Evolutionary conservation across 176 grass and related monocot species (phyloP), one percentile per base, ranked within the genome.

Genomic region (Raddia distichophylla): DNA sequence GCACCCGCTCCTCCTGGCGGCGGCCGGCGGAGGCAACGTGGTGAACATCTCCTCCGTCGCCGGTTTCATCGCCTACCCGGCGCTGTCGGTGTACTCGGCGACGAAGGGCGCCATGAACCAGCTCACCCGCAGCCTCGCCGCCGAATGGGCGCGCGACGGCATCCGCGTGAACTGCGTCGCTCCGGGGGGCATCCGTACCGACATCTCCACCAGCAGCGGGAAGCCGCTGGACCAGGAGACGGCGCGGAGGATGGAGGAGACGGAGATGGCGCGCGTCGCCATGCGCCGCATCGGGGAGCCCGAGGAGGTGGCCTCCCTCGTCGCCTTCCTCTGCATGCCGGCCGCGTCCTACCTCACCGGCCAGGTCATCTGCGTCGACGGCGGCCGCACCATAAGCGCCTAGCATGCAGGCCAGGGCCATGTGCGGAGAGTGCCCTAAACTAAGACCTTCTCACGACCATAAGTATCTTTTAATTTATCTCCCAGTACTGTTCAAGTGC

Each of bases 281-380:
- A 0, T 86, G 20, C 34, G 16, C 5, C 90, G 87, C 5, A 5
- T 86, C 3, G 90, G 80, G 1, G 83, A 89, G 51, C 64, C 84
- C 1, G 53, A 87, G 64, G 90, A 92, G 80, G 87, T 92, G 50
- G 83, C 90, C 1, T 86, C 90, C 1, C 2, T 77, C 0, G 69
- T 83, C 32, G 52, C 71, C 3, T 92, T 89, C 57, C 76, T 89
- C 8, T 93, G 91, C 84, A 80, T 93, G 75, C 91, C 91, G 5
- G 80, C 87, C 9, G 71, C 91, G 43, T 76, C 84, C 7, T 93
- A 85, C 58, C 55, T 93, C 72, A 89, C 80, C 7, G 91, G 91
- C 0, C 91, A 93, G 79, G 72, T 87, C 51, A 70, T 89, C 69
- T 69, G 37, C 18, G 77, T 81, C 14, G 91, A 93, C 50, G 91